Conservation (phyloP, 1,284 basidiomycete species). For the Chondrostereum purpureum region DNA sequence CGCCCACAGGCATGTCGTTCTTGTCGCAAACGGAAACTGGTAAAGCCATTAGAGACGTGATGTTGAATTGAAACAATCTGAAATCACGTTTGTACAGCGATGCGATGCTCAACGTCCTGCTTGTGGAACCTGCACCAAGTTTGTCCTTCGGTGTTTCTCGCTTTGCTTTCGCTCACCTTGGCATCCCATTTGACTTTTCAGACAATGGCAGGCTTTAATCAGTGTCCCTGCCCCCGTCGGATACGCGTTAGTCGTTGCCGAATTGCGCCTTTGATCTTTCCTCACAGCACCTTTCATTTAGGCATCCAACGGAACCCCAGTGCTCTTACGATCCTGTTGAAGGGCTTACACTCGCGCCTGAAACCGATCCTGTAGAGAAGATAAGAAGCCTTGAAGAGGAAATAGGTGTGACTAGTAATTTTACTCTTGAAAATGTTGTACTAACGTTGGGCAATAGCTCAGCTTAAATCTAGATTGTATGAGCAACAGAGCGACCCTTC, state of each 20-base stretch:
- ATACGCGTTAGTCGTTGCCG: conserved; percentile 52
- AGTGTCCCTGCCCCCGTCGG: conserved; percentile 74
- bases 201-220: conserved; percentile 73
- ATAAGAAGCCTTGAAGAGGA: conserved; percentile 72
- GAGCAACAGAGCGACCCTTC: conserved; percentile 36
- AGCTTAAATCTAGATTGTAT: conserved; percentile 55
- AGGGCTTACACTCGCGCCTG: conserved; percentile 64
- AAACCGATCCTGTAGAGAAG: conserved; percentile 67
- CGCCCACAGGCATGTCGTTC: conserved; percentile 62
- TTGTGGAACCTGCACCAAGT: conserved; percentile 78
- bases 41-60: no score
- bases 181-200: conserved; percentile 16
- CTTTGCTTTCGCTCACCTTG: conserved; percentile 3
- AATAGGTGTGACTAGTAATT: conserved; percentile 44
- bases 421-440: not conserved
- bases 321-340: conserved; percentile 81
- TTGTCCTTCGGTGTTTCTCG: conserved; percentile 27
- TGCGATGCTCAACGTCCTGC: conserved; percentile 78
- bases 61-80: no score
- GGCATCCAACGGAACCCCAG: conserved; percentile 73
- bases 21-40: conserved; percentile 75
- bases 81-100: conserved; percentile 44
- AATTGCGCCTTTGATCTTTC: conserved; percentile 4
- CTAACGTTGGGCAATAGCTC: conserved; percentile 34
- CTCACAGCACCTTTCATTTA: conserved; percentile 22